Evolutionary conservation across 345 rosid genomes (phyloP), one percentile per base, ranked within the genome.

Genomic region (Streptanthus diversifolius): DNA sequence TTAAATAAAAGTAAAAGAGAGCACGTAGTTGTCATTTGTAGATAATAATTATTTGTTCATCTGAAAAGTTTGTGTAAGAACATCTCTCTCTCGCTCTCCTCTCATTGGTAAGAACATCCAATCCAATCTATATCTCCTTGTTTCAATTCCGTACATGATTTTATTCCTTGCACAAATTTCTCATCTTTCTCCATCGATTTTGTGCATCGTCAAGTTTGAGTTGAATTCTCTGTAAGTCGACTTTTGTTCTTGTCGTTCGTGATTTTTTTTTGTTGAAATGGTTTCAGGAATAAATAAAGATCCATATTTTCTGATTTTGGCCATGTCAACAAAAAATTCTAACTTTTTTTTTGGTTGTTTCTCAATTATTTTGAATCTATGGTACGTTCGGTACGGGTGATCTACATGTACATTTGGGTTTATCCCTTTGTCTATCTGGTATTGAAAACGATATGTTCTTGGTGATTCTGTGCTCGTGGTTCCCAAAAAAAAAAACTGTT

Each of bases 31-130:
- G 73, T 60, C 73, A 39, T 29, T 40, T 56, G 48, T 5, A 51
- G 39, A 67, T 40, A 39, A 74, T 56, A 18, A 37, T 66, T 39
- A 36, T 66, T 74, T 40, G 8, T 19, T 67, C 63, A 59, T 75
- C 69, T 60, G 57, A 40, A 49, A 49, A 45, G 21, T 24, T 67
- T 60, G 19, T 67, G 47, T 66, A 66, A 74, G 60, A 66, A 66
- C 61, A 29, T 56, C 11, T 39, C 22, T n/a, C 15, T 39, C 25
- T 22, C 61, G 56, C 66, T 19, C 53, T 37, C 72, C 44, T 29
- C 33, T 19, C 66, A 27, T 66, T 40, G 78, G 78, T 59, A 59
- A 67, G 66, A 67, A 68, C 74, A 40, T 61, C 17, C 54, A 51
- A 68, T 55, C 74, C 41, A 53, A 59, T 66, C 71, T 36, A 53